Evolutionary conservation across 208 protist genomes (phyloP), one percentile per base, ranked within the genome.

Genomic region (Leishmania mexicana): DNA sequence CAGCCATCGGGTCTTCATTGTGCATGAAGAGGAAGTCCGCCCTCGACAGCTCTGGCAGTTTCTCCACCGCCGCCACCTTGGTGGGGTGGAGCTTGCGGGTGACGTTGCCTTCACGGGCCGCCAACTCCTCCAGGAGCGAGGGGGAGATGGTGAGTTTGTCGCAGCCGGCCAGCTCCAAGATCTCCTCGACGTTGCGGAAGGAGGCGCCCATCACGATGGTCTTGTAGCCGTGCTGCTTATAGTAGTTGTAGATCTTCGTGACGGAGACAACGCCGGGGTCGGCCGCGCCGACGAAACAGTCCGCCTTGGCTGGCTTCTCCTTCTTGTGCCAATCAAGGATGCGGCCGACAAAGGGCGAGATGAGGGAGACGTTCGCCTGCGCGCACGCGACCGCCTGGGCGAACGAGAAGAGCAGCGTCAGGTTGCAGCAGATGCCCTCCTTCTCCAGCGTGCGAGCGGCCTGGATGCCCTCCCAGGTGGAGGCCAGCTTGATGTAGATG

Each of bases 141-240:
- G 98, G 99, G 11, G 94, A 93, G 83, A 99, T 99, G 40, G 99
- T 99, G 10, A 99, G 90, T 65, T 99, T 96, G 81, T 99, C 99
- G 89, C 98, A 99, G 53, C 99, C 99, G 31, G 95, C 94, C 17
- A 99, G 95, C 80, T 94, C 95, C 15, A 90, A 80, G 60, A 99
- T 93, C 90, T 99, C 97, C 17, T 84, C 91, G 35, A 83, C 94
- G 84, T 96, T 99, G 76, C 99, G 93, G 93, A 99, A 99, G 68
- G 94, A 98, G 11, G 99, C 99, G 64, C 98, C 99, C 99, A 99
- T 99, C 72, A 99, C 98, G 47, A 98, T 93, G 2, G 98, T 99
- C 81, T 94, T 93, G 93, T 99, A 99, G 31, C 97, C 97, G 92
- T 98, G 92, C 84, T 98, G 97, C 88, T 99, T 99, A 93, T 99